Conservation (phyloP, 2,329 filamentous ascomycete species). For the Apiospora phragmitis region DNA sequence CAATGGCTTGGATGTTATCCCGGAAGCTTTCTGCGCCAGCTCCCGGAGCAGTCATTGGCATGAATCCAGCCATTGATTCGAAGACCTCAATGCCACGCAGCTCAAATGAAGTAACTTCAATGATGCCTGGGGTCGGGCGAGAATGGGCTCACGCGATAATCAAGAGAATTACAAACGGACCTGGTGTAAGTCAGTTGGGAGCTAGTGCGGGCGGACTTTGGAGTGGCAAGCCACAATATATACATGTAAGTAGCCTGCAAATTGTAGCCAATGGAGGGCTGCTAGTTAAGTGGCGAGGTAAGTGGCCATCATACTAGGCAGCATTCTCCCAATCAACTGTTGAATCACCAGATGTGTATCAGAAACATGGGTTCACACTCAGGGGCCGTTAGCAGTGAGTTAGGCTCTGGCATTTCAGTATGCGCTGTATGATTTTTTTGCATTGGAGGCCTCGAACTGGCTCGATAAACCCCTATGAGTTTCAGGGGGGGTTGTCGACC, state of each 20-base stretch:
- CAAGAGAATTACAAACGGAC: neutral
- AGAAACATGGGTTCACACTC: neutral
- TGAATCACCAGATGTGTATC: neutral
- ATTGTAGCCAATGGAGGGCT: neutral
- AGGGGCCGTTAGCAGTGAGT: neutral
- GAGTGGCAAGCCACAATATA: neutral
- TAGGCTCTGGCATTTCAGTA: neutral
- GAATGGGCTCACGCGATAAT: too few species aligned
- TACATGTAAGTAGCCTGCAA: neutral
- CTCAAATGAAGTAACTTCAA: neutral
- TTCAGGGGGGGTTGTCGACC: neutral
- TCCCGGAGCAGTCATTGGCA: neutral
- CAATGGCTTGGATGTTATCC: neutral
- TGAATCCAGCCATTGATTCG: neutral
- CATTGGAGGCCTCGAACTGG: conserved; percentile 1
- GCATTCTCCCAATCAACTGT: neutral
- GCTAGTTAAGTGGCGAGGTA: neutral
- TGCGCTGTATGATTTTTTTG: neutral
- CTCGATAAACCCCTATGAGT: neutral
- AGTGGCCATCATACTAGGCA: neutral
- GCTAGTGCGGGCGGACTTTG: neutral
- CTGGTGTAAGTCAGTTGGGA: neutral
- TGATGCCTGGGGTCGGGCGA: neutral
- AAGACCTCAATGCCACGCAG: neutral
- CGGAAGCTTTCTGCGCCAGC: neutral